These are phyloP conservation scores for Hypoxylon sp. DNA, from an alignment of 2,329 filamentous ascomycete species.

Conservation along the genomic window DNA sequence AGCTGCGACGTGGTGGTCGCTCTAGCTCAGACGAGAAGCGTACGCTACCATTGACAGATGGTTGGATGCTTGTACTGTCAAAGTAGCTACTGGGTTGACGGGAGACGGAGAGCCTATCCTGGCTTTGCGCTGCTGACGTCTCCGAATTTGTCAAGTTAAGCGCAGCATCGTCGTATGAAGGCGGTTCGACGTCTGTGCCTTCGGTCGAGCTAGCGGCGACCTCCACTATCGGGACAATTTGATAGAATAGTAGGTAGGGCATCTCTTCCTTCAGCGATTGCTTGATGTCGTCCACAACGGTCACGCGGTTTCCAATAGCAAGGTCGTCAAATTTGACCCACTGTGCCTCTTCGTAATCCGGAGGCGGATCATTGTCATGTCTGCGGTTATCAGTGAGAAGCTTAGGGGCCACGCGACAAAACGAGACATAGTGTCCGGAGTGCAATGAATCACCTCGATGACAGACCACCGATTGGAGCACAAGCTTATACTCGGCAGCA, in stretches of 20 bases:
- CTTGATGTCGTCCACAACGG: conserved; percentile 81
- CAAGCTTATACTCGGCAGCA: conserved; percentile 91
- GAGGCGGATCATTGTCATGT: conserved; percentile 68
- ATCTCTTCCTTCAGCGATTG: conserved; percentile 85
- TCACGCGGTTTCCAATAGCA: conserved; percentile 74
- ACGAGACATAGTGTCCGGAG: conserved; percentile 91
- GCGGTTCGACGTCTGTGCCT: conserved; percentile 64
- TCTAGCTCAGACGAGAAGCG: conserved; percentile 70
- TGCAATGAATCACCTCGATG: conserved; percentile 88
- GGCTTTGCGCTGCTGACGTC: conserved; percentile 46
- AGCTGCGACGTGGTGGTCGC: conserved; percentile 61
- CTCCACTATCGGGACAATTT: conserved; percentile 88
- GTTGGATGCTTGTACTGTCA: conserved; percentile 55
- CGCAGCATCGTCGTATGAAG: conserved; percentile 69
- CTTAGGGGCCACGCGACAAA: conserved; percentile 80
- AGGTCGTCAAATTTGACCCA: conserved; percentile 97
- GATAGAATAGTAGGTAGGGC: conserved; percentile 95
- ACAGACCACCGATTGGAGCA: conserved; percentile 91
- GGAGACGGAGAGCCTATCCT: conserved; percentile 52
- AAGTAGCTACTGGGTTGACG: conserved; percentile 61
- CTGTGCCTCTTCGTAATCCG: conserved; percentile 76
- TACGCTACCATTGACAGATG: conserved; percentile 61
- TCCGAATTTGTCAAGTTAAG: conserved; percentile 57
- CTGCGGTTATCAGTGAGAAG: conserved; percentile 71
- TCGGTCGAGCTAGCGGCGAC: conserved; percentile 65